Percentiles rank a stretch among this genome's conserved stretches.
Evolutionary conservation across 768 basidiomycete genomes (phyloP).

Genomic region (Pleurotus ostreatus): DNA sequence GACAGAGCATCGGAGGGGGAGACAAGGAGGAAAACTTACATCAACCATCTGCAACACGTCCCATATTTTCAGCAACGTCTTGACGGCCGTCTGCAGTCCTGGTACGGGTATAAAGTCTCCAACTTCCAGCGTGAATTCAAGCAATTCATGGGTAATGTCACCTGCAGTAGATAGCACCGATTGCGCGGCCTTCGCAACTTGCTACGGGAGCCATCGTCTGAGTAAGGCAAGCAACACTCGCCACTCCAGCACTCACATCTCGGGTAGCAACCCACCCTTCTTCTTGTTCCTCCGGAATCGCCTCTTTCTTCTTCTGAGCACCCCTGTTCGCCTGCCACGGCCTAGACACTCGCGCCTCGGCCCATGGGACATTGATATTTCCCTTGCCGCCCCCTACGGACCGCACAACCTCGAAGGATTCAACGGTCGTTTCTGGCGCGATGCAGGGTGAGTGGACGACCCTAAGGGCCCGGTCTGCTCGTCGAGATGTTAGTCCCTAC

Average conservation of each 20-base stretch:
- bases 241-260: not conserved
- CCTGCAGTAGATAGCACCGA: conserved; percentile 37
- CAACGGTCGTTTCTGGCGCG: no score
- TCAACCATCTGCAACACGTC: conserved; percentile 56
- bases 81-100: conserved; percentile 49
- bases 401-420: no score
- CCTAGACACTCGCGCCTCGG: not conserved
- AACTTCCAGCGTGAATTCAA: conserved; percentile 36
- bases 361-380: not conserved
- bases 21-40: conserved; percentile 32
- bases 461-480: no score
- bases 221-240: no score
- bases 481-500: no score
- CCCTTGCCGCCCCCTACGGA: no score
- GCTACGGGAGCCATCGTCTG: conserved; percentile 14
- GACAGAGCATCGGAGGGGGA: no score
- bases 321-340: not conserved
- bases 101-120: conserved; percentile 50
- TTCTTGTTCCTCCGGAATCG: conserved; percentile 34
- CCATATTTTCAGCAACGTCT: conserved; percentile 59
- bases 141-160: conserved; percentile 40
- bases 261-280: conserved; percentile 32
- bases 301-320: conserved; percentile 22
- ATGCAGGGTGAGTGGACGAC: no score
- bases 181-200: conserved; percentile 31